phyloP scores from a whole-genome alignment of 2,329 filamentous ascomycete species.

The Atkinsonella hypoxylon region DNA sequence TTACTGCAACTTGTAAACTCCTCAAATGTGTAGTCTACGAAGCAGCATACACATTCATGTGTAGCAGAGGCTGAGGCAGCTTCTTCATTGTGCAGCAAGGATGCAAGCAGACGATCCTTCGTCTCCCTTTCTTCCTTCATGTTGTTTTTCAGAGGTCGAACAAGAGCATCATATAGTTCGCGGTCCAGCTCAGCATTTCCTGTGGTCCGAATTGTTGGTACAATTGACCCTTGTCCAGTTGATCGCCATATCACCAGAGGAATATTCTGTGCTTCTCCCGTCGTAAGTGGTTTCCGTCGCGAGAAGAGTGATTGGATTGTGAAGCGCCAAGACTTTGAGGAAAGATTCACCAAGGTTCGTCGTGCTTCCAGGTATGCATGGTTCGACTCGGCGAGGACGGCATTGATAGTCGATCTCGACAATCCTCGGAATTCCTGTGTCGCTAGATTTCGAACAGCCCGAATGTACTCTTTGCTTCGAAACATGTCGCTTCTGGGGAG shows the following conservation, averaged over 20 bases:
- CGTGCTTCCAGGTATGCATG: slow-evolving; percentile 65
- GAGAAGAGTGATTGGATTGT: slow-evolving; percentile 60
- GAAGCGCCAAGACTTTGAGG: slow-evolving; percentile 66
- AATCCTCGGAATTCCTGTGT: slow-evolving; percentile 67
- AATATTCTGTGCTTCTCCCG: slow-evolving; percentile 45
- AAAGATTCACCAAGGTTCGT: slow-evolving; percentile 54
- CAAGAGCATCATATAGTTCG: slow-evolving; percentile 47
- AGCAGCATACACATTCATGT: slow-evolving; percentile 72
- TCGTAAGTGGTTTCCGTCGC: slow-evolving; percentile 45
- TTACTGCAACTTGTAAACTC: slow-evolving; percentile 60
- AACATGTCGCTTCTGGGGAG: slow-evolving; percentile 55
- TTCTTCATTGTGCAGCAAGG: slow-evolving; percentile 43
- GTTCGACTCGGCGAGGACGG: slow-evolving; percentile 70
- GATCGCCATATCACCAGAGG: slow-evolving; percentile 51
- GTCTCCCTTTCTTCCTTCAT: slow-evolving; percentile 32
- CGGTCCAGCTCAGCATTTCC: slow-evolving; percentile 52
- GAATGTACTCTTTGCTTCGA: slow-evolving; percentile 53
- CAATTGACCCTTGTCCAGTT: slow-evolving; percentile 39
- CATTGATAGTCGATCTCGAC: slow-evolving; percentile 61
- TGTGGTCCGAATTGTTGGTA: slow-evolving; percentile 53
- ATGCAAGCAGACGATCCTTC: slow-evolving; percentile 40
- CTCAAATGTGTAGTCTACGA: slow-evolving; percentile 57
- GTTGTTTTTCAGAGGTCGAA: slow-evolving; percentile 38
- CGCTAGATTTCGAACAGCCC: slow-evolving; percentile 54
- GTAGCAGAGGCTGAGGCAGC: slow-evolving; percentile 43